Evolutionary conservation across 2,329 filamentous ascomycete genomes (phyloP), one percentile per base, ranked within the genome.

Genomic region (Alternaria gaisen): DNA sequence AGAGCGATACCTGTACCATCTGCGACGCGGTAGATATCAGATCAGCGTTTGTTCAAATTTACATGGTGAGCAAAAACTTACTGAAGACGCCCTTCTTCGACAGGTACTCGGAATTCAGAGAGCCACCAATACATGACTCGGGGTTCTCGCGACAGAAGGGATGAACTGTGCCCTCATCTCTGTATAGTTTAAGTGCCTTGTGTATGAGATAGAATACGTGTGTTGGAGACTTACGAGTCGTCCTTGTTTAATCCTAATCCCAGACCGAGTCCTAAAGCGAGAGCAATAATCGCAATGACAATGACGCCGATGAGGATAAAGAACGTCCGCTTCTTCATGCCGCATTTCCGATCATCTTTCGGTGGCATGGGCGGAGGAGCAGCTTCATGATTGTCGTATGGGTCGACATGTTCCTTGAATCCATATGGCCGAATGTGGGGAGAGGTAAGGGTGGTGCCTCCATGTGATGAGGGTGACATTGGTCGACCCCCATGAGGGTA

Each of bases 1-100:
- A 83, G 58, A 1, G 81, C 81, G 40, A 83, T 80, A 11, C 81
- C 81, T 14, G 79, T 80, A n/a, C 81, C 81, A 58, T 83, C 46
- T 48, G 30, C 18, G 12, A 32, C 34, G 30, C 3, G 11, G 30
- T 48, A n/a, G 18, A 1, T 12, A 11, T 1, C 30, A n/a, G 2
- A 12, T 48, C 30, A 48, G 46, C 20, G 30, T 48, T 20, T 10
- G 32, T 24, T 48, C 30, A n/a, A 12, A 34, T 11, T 10, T 14
- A 7, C 1, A 12, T 34, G 5, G 20, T 32, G 22, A 16, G 34
- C 34, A 36, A n/a, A 0, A 9, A 48, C 46, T 48, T 20, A 48
- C 46, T 83, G 71, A 82, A 82, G 6, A 80, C 80, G 20, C 81
- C 81, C 30, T 74, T 70, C 10, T 65, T 77, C 8, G 80, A 79